Percentiles rank a stretch among this genome's conserved stretches.
Conservation (phyloP, 352 stramenopile genomes). For the Phytophthora fragariaefolia region DNA sequence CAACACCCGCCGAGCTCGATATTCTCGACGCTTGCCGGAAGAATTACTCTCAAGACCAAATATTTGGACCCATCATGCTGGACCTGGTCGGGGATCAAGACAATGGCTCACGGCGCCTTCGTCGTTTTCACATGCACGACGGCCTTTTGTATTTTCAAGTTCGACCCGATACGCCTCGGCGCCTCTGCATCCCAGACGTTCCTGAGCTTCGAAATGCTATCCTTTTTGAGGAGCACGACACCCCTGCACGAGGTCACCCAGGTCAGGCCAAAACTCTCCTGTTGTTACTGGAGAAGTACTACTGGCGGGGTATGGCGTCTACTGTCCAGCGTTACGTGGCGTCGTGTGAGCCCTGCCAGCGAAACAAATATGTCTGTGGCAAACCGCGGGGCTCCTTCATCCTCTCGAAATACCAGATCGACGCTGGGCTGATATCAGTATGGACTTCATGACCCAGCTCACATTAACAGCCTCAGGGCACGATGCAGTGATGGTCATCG, state of each 20-base stretch:
- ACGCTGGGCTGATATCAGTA: background rate
- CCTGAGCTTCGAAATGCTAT: background rate
- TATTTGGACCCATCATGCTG: background rate
- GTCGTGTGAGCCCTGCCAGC: background rate
- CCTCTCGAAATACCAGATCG: background rate
- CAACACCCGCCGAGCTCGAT: background rate
- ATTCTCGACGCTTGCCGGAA: background rate
- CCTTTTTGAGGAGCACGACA: background rate
- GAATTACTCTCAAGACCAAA: background rate
- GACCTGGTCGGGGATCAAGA: background rate
- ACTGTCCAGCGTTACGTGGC: background rate
- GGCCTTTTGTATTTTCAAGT: background rate
- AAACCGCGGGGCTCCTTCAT: background rate
- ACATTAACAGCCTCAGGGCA: too few relatives aligned
- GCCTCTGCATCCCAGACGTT: background rate
- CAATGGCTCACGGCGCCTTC: background rate
- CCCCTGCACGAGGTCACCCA: background rate
- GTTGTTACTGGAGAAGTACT: background rate
- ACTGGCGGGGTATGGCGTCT: background rate
- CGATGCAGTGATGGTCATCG: conserved; percentile 9
- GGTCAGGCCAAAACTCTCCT: background rate
- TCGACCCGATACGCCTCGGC: background rate
- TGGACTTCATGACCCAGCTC: too few relatives aligned
- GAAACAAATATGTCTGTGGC: background rate
- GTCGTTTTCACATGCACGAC: background rate